Percentiles rank a stretch among this genome's conserved stretches.
Conservation (phyloP, 2,329 filamentous ascomycete genomes). For the Stachybotrys chartarum region DNA sequence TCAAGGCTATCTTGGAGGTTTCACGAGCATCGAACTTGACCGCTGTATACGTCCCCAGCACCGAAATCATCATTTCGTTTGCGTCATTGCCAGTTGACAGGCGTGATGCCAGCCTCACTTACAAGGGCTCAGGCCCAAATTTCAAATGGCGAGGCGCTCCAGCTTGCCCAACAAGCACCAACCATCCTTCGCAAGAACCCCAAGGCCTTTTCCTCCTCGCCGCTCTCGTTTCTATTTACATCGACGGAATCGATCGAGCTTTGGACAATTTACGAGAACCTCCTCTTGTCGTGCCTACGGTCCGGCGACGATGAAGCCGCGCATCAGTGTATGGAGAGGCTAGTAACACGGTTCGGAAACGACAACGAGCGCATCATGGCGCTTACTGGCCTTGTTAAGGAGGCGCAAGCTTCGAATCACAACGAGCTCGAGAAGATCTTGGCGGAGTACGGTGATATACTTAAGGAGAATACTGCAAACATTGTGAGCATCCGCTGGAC, state of each 20-base stretch:
- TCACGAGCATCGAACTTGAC: neutral
- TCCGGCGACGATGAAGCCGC: constrained; percentile 78
- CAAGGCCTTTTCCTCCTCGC: constrained; percentile 47
- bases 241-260: constrained; percentile 66
- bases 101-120: constrained; percentile 43
- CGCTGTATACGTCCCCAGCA: too few relatives aligned
- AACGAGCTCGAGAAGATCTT: constrained; percentile 62
- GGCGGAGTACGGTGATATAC: constrained; percentile 67
- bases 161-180: constrained; percentile 55
- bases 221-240: constrained; percentile 45
- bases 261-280: constrained; percentile 82
- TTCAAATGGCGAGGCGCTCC: constrained; percentile 46
- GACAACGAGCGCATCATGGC: constrained; percentile 83
- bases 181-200: constrained; percentile 45
- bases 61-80: neutral
- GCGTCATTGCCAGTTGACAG: neutral
- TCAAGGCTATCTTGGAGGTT: neutral
- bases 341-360: constrained; percentile 73
- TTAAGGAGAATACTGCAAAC: constrained; percentile 70
- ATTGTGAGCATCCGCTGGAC: constrained; percentile 47
- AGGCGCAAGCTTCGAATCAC: constrained; percentile 66
- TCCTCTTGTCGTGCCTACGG: constrained; percentile 75
- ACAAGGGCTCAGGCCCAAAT: constrained; percentile 51
- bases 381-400: constrained; percentile 73
- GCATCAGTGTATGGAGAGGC: constrained; percentile 63